A percentile compares a stretch with the other conserved stretches of the same genome.
phyloP scores from a whole-genome alignment of 1,139 yeast genomes.

The Yarrowia galli region DNA sequence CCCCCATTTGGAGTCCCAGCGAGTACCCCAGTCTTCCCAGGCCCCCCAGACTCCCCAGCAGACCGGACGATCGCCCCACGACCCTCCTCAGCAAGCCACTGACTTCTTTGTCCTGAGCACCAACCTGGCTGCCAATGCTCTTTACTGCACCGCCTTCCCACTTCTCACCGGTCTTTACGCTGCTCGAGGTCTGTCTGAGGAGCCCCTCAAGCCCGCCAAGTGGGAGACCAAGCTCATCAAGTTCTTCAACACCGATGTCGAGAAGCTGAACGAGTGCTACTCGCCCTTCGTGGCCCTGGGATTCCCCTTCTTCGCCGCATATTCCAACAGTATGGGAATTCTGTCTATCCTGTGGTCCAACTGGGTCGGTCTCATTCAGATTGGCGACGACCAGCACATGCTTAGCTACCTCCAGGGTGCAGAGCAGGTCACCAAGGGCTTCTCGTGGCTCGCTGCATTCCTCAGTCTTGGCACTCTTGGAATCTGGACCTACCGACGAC shows the following conservation, averaged over 20 bases:
- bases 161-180: conserved; percentile 13
- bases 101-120: conserved; percentile 6
- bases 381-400: conserved; percentile 2
- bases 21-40: background rate
- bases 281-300: conserved; percentile 30
- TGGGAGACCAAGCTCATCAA: conserved; percentile 16
- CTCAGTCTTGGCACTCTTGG: conserved; percentile 14
- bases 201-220: conserved; percentile 15
- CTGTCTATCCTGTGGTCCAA: conserved; percentile 28
- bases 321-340: conserved; percentile 28
- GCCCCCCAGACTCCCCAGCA: background rate
- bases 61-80: background rate
- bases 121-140: conserved; percentile 28
- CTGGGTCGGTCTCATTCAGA: conserved; percentile 16
- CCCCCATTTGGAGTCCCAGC: conserved; percentile 23
- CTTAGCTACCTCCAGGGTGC: conserved; percentile 7
- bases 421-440: conserved; percentile 20
- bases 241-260: conserved; percentile 14
- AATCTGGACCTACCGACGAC: conserved; percentile 26
- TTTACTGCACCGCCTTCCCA: conserved; percentile 21
- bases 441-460: conserved; percentile 10
- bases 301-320: conserved; percentile 30
- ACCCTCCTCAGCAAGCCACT: conserved; percentile 20
- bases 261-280: conserved; percentile 33
- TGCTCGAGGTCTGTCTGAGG: conserved; percentile 10